A percentile compares a stretch with the other conserved stretches of the same genome.
Conservation (phyloP, 2,329 filamentous ascomycete genomes). For the Cercospora janseana region DNA sequence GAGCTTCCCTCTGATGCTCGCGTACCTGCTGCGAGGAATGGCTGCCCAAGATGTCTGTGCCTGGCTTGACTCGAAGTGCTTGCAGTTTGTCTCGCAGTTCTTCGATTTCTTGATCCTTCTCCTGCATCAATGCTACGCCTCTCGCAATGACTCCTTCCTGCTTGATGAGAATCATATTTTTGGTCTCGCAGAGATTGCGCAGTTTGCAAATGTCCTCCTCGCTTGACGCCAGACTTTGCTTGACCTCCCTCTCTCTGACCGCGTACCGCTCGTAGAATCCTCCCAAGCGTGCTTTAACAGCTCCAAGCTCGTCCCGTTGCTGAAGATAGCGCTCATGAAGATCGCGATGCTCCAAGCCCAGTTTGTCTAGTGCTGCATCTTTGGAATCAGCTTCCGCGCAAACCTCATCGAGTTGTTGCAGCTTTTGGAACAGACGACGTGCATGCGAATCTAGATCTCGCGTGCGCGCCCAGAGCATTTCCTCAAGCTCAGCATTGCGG, state of each 20-base stretch:
- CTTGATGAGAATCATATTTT: constrained; percentile 26
- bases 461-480: constrained; percentile 9
- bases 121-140: constrained; percentile 25
- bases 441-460: constrained; percentile 12
- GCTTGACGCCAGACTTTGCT: constrained; percentile 15
- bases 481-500: constrained; percentile 13
- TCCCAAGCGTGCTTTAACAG: constrained; percentile 15
- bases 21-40: too few species aligned
- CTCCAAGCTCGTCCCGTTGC: constrained; percentile 17
- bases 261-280: constrained; percentile 14
- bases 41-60: background rate
- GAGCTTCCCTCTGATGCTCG: constrained; percentile 18
- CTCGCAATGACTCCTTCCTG: constrained; percentile 31
- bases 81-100: constrained; percentile 19
- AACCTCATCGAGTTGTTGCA: constrained; percentile 12
- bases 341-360: constrained; percentile 12
- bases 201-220: constrained; percentile 24
- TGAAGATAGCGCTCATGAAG: constrained; percentile 13
- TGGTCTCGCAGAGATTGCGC: constrained; percentile 30
- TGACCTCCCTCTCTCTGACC: constrained; percentile 20
- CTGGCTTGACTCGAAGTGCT: constrained; percentile 19
- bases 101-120: constrained; percentile 28
- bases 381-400: constrained; percentile 13
- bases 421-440: too few species aligned
- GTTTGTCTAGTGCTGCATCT: constrained; percentile 12